Percentiles rank a stretch among this genome's conserved stretches.
phyloP scores from a whole-genome alignment of 352 stramenopile genomes.

The Phytopythium mirpurense region DNA sequence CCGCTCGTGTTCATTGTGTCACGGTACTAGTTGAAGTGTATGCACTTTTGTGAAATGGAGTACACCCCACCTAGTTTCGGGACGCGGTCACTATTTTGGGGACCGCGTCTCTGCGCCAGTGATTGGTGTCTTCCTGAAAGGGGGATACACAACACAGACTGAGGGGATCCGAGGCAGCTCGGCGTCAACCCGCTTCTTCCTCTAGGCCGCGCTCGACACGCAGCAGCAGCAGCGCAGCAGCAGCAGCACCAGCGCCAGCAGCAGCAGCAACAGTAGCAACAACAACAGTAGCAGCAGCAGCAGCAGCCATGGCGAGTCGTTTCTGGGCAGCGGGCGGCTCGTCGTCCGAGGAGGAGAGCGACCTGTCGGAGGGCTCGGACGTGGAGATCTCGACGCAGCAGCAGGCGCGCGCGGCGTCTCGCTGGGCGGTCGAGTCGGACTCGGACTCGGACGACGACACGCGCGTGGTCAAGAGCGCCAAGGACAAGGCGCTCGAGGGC shows the following conservation, averaged over 20 bases:
- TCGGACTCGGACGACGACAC: constrained; percentile 84
- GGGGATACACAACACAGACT: constrained; percentile 2
- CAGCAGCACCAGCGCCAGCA: background rate
- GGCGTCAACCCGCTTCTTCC: too few relatives aligned
- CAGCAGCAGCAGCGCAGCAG: background rate
- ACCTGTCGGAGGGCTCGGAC: constrained; percentile 68
- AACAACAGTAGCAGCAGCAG: constrained; percentile 12
- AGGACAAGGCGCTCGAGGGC: constrained; percentile 85
- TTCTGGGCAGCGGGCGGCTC: constrained; percentile 76
- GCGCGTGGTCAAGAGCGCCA: constrained; percentile 94
- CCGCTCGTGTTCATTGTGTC: too few relatives aligned
- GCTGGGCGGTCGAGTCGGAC: constrained; percentile 80
- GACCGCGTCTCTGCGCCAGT: constrained; percentile 6
- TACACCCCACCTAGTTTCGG: too few relatives aligned
- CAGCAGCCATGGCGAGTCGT: constrained; percentile 63
- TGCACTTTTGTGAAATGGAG: too few relatives aligned
- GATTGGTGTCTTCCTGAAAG: background rate
- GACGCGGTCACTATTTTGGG: background rate
- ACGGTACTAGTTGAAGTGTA: background rate
- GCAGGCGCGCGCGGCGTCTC: constrained; percentile 62
- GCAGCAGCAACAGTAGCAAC: background rate
- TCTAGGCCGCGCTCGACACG: too few relatives aligned
- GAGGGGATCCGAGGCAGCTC: too few relatives aligned
- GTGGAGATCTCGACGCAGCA: constrained; percentile 72
- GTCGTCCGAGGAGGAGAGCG: constrained; percentile 76